Evolutionary conservation across 495 filamentous ascomycete genomes (phyloP), one percentile per base, ranked within the genome.

Genomic region (Patellaria atrata): DNA sequence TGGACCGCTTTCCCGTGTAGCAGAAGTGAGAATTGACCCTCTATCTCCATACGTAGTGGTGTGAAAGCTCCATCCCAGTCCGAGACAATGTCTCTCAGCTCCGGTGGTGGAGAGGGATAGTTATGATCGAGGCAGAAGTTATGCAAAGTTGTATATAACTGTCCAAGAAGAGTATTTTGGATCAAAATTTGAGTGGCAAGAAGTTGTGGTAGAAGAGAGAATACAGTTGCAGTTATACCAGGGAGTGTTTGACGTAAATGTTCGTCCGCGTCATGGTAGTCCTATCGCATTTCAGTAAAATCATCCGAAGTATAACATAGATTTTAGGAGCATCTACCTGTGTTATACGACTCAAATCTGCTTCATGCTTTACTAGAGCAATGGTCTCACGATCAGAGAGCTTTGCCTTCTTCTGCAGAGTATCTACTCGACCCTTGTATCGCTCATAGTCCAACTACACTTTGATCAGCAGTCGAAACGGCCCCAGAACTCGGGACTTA

Each of bases 91-190:
- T 79, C 69, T 14, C 75, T 71, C 63, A 82, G 77, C 1, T 77
- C 55, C 0, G 79, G 78, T 0, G 82, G 70, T 10, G 81, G 79
- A 6, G 75, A 78, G 1, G 76, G 75, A 48, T 87, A 82, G 7
- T 68, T 61, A 37, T 73, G 61, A 16, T 79, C 69, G 35, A 77
- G 61, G 41, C 79, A 82, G 55, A 80, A 94, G 38, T 72, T 72
- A 51, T 84, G 75, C 3, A 94, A 60, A 0, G 74, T 63, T 8
- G 86, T 93, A 58, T 96, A 96, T 44, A 81, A 79, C 36, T 89
- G 63, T 0, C 73, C 86, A 2, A 94, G 67, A 17, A 96, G 63
- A 25, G 73, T 70, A 53, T 87, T 89, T 47, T 96, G 87, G 23
- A 83, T 73, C 48, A 79, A 64, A 17, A 93, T 72, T 41, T 87